These are phyloP conservation scores for Piromyces finnis DNA, from an alignment of 192 early-diverging fungal genomes.

Conservation along the genomic window DNA sequence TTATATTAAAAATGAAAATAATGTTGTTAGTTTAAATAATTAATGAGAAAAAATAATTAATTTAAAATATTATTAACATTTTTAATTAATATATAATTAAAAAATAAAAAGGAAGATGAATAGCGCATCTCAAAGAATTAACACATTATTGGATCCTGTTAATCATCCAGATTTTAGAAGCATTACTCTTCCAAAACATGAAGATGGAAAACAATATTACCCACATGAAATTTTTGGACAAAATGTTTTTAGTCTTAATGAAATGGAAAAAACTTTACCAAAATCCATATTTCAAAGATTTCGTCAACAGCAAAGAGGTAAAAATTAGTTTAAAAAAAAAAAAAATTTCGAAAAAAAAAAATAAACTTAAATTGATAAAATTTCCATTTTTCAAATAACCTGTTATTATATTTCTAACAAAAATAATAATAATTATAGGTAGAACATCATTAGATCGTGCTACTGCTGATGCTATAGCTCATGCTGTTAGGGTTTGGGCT, in stretches of 20 bases:
- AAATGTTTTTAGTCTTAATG: slow-evolving; percentile 86
- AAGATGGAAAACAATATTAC: slow-evolving; percentile 51
- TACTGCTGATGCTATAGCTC: slow-evolving; percentile 96
- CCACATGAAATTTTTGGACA: slow-evolving; percentile 82
- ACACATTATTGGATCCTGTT: background rate
- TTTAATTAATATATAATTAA: too few relatives aligned
- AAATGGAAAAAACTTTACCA: slow-evolving; percentile 73
- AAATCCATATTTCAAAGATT: slow-evolving; percentile 90
- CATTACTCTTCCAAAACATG: slow-evolving; percentile 37
- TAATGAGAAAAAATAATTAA: too few relatives aligned
- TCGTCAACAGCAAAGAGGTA: slow-evolving; percentile 58
- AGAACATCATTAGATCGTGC: slow-evolving; percentile 71
- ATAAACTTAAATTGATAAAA: too few relatives aligned
- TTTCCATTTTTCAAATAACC: too few relatives aligned
- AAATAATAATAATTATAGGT: slow-evolving; percentile 40
- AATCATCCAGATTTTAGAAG: background rate
- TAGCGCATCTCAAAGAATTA: background rate
- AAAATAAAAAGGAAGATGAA: background rate
- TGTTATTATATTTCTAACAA: too few relatives aligned
- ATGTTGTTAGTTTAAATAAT: too few relatives aligned
- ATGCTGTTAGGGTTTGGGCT: slow-evolving; percentile 95
- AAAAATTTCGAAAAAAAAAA: background rate
- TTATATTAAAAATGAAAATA: too few relatives aligned
- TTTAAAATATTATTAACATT: too few relatives aligned
- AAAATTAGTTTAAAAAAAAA: background rate